Percentiles rank a stretch among this genome's conserved stretches.
These are phyloP conservation scores for Ogataea philodendri DNA, from an alignment of 805 yeast genomes.

Conservation along the genomic window DNA sequence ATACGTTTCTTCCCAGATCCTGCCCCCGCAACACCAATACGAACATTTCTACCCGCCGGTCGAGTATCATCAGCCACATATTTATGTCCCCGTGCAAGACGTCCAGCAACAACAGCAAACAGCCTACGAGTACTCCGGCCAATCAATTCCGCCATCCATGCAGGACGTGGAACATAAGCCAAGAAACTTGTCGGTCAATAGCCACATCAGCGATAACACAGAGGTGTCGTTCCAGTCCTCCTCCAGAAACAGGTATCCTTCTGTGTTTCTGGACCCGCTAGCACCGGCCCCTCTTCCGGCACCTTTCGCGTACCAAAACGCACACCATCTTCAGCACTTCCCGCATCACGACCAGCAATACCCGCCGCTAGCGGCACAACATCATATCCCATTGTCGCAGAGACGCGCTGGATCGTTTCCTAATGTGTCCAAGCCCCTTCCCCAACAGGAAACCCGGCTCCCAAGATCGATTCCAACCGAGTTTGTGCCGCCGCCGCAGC, in stretches of 20 bases:
- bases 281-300: conserved; percentile 38
- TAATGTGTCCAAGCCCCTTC: conserved; percentile 9
- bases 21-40: conserved; percentile 8
- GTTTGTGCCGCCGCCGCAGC: conserved; percentile 6
- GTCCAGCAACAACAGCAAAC: conserved; percentile 6
- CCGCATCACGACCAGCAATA: conserved; percentile 4
- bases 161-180: conserved; percentile 17
- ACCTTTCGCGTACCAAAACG: conserved; percentile 9
- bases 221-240: conserved; percentile 29
- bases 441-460: conserved; percentile 14
- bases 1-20: conserved; percentile 4
- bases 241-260: conserved; percentile 44
- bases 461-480: conserved; percentile 26
- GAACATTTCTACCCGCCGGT: conserved; percentile 19
- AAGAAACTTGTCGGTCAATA: conserved; percentile 18
- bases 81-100: conserved; percentile 20
- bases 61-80: conserved; percentile 21
- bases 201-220: conserved; percentile 24
- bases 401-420: conserved; percentile 21
- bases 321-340: conserved; percentile 9
- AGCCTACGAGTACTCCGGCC: conserved; percentile 13
- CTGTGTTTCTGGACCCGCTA: conserved; percentile 49
- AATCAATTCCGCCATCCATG: conserved; percentile 3
- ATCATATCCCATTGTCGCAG: conserved; percentile 6
- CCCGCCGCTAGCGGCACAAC: conserved; percentile 7